Percentiles rank a stretch among this genome's conserved stretches.
Evolutionary conservation across 2,329 filamentous ascomycete genomes (phyloP).

Genomic region (Sporothrix sp.): DNA sequence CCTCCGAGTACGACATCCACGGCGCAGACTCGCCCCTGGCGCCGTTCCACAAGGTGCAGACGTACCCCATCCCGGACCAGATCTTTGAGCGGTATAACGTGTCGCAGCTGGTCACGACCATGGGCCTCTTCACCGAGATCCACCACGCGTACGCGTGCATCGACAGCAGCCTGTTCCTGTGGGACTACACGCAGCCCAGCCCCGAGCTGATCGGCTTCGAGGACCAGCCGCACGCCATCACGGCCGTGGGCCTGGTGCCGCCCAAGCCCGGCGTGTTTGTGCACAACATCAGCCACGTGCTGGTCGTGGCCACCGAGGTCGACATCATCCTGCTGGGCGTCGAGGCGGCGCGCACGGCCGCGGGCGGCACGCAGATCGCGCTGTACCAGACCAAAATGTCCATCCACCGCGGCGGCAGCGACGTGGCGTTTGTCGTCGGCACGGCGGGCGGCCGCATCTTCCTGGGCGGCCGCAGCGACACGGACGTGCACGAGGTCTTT

Average conservation of each 20-base stretch:
- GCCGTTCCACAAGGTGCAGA: conserved; percentile 79
- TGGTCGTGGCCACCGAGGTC: conserved; percentile 77
- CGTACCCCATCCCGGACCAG: conserved; percentile 81
- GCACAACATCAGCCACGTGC: conserved; percentile 70
- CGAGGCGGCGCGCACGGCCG: conserved; percentile 53
- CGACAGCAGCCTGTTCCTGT: conserved; percentile 91
- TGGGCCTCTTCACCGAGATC: conserved; percentile 91
- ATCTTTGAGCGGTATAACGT: conserved; percentile 90
- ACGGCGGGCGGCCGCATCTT: conserved; percentile 87
- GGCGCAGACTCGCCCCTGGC: conserved; percentile 61
- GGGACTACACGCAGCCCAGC: conserved; percentile 93
- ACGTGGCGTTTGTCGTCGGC: conserved; percentile 68
- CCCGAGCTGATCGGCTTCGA: conserved; percentile 88
- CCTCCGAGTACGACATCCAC: conserved; percentile 82
- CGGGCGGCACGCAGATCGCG: conserved; percentile 61
- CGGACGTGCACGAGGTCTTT: conserved; percentile 85
- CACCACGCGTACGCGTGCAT: conserved; percentile 94
- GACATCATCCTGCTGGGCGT: conserved; percentile 86
- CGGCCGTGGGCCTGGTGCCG: conserved; percentile 76
- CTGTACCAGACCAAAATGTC: conserved; percentile 87
- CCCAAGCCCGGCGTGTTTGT: conserved; percentile 86
- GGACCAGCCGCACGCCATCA: conserved; percentile 79
- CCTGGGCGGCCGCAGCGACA: conserved; percentile 70
- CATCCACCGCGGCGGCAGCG: conserved; percentile 63
- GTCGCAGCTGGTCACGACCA: conserved; percentile 77